Evolutionary conservation across 495 filamentous ascomycete genomes (phyloP), one percentile per base, ranked within the genome.

Genomic region (Xanthoparmelia taractica): DNA sequence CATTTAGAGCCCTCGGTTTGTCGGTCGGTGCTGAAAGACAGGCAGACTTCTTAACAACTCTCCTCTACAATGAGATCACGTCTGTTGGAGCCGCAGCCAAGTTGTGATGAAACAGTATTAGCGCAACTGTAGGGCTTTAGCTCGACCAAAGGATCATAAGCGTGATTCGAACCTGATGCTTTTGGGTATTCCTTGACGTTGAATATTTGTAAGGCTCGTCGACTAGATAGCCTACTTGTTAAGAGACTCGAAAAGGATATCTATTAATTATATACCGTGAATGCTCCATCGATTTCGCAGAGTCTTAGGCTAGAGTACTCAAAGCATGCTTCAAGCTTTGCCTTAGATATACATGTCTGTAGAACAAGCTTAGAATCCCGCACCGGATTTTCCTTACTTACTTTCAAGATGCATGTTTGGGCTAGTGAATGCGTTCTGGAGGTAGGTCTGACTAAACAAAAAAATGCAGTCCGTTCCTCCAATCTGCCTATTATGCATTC

Each of bases 1-100:
- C 8, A 48, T 29, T 18, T 17, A 34, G 8, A 8, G 38, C 3
- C 17, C n/a, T 38, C 8, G n/a, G 0, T 13, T 29, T 10, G n/a
- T 38, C 18, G 25, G n/a, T 41, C 8, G 31, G 12, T 25, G 29
- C 27, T 57, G 59, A 63, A 79, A 90, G 96, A 66, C 96, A 96
- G 76, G 91, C 92, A 8, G 95, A 98, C 73, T 98, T 98, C 79
- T 76, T 98, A 81, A 98, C 94, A 8, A 92, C 86, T 55, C 74
- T 98, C 71, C 78, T 98, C 54, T 98, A 98, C 71, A 91, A 97
- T 59, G 94, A 97, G 83, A 97, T 98, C 70, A 96, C 91, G 17
- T 86, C 85, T 54, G 82, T 91, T 50, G 91, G 91, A 64, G 80
- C 85, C 50, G 91, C 89, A 65, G 84, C 91, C 23, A 97, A 96